These are phyloP conservation scores for Thelephora ganbajun DNA, from an alignment of 768 basidiomycete genomes.

Conservation along the genomic window DNA sequence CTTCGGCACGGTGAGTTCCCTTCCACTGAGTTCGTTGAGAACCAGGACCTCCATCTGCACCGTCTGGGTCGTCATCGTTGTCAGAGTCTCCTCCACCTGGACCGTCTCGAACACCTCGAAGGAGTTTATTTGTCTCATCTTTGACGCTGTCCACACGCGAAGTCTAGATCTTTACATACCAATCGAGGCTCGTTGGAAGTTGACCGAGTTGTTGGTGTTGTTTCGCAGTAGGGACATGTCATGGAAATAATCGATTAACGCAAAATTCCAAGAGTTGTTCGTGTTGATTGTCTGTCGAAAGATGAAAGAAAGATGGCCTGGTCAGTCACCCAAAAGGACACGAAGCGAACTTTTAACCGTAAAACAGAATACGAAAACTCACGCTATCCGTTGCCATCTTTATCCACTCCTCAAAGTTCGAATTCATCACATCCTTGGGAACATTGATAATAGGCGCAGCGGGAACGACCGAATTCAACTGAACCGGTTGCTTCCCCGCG, in stretches of 20 bases:
- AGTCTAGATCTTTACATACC: conserved; percentile 99
- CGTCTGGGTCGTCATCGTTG: too few relatives aligned
- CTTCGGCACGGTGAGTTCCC: conserved; percentile 55
- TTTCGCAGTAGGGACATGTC: conserved; percentile 95
- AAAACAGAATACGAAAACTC: neutral
- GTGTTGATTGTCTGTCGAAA: conserved; percentile 87
- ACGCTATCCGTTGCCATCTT: conserved; percentile 98
- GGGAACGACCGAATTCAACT: conserved; percentile 42
- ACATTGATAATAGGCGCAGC: conserved; percentile 46
- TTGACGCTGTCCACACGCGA: conserved; percentile 94
- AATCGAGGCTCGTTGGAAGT: conserved; percentile 99
- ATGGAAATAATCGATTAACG: conserved; percentile 97
- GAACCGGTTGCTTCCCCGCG: conserved; percentile 29
- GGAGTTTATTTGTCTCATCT: conserved; percentile 93
- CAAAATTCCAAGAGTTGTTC: conserved; percentile 94
- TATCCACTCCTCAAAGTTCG: conserved; percentile 99
- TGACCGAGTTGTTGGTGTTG: too few relatives aligned
- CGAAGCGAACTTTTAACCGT: neutral
- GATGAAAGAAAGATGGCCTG: neutral
- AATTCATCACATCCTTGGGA: conserved; percentile 74
- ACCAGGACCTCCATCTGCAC: too few relatives aligned
- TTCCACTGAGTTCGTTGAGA: conserved; percentile 72
- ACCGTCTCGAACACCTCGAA: too few relatives aligned
- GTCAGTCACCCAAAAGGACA: neutral
- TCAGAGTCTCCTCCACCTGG: too few relatives aligned